Evolutionary conservation across 108 stramenopile genomes (phyloP), one percentile per base, ranked within the genome.

Genomic region (Skeletonema tropicum): DNA sequence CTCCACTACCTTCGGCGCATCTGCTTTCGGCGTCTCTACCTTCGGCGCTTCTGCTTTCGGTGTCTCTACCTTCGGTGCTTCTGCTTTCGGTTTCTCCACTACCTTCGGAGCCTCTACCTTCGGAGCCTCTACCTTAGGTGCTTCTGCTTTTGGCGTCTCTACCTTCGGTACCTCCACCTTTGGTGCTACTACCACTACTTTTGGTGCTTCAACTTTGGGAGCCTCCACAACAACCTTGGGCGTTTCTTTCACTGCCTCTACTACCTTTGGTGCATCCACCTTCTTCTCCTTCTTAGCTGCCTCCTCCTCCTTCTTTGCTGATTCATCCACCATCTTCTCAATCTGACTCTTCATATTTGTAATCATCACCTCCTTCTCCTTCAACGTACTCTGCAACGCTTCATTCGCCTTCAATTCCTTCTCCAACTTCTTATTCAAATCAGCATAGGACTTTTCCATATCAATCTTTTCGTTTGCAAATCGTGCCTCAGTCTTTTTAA

Each of bases 291-390:
- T n/a, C 42, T 45, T 45, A 4, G 42, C 42, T n/a, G n/a, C n/a
- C n/a, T n/a, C n/a, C 52, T 23, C 8, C 52, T 55, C 11, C 42
- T 45, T 23, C 52, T 55, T n/a, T 15, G n/a, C n/a, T 0, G 42
- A 15, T n/a, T 45, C 52, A 2, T 23, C 52, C 52, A 55, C 52
- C 19, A 55, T 21, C 23, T 55, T 55, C 23, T 21, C 23, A 55
- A 55, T 55, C 23, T 55, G 52, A 55, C 52, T 55, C 52, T 55
- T 55, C 52, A 55, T 55, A 55, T 55, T 23, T 5, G 52, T 55
- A 55, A 55, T 55, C 52, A 55, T 55, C 19, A 55, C 52, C 52
- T 55, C 52, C 52, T 55, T 55, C 52, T 55, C 52, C 23, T 55
- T 55, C 52, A 55, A 23, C 25, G 15, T 55, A 21, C 21, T 8